phyloP scores from a whole-genome alignment of 352 stramenopile species.

The Globisporangium paddicum region DNA sequence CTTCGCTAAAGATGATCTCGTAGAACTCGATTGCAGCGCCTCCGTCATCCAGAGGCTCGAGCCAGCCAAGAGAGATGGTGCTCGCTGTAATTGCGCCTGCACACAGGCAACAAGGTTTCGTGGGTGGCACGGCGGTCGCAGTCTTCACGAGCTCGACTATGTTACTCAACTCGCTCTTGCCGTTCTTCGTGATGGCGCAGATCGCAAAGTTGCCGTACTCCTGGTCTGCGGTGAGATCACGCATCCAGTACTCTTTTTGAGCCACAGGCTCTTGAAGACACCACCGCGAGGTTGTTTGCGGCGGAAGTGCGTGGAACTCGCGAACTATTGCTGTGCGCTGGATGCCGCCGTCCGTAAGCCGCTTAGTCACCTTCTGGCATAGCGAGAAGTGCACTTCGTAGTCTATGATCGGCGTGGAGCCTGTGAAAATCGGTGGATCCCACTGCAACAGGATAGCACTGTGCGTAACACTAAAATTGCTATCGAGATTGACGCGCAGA shows the following conservation, averaged over 20 bases:
- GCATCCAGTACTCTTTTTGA: constrained; percentile 38
- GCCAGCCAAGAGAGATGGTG: constrained; percentile 63
- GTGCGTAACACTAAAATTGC: constrained; percentile 24
- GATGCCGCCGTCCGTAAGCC: background rate
- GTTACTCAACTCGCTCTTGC: constrained; percentile 50
- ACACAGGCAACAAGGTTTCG: constrained; percentile 40
- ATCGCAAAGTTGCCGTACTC: constrained; percentile 48
- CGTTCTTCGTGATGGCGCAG: constrained; percentile 46
- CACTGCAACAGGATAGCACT: constrained; percentile 42
- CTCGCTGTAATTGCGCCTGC: constrained; percentile 48
- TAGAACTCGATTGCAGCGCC: constrained; percentile 60
- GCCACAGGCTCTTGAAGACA: constrained; percentile 46
- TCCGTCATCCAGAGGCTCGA: constrained; percentile 49
- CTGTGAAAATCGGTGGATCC: constrained; percentile 72
- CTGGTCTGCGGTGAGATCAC: constrained; percentile 30
- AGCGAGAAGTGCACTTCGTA: constrained; percentile 54
- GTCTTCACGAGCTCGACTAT: constrained; percentile 28
- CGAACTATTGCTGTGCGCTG: background rate
- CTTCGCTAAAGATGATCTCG: constrained; percentile 58
- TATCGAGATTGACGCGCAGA: constrained; percentile 27
- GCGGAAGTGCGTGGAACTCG: constrained; percentile 18
- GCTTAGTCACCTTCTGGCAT: constrained; percentile 1
- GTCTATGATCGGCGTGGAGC: constrained; percentile 56
- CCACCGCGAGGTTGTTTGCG: constrained; percentile 40
- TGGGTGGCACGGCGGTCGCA: constrained; percentile 27